phyloP scores from a whole-genome alignment of 1,284 basidiomycete species.

The Ustilago tritici region DNA sequence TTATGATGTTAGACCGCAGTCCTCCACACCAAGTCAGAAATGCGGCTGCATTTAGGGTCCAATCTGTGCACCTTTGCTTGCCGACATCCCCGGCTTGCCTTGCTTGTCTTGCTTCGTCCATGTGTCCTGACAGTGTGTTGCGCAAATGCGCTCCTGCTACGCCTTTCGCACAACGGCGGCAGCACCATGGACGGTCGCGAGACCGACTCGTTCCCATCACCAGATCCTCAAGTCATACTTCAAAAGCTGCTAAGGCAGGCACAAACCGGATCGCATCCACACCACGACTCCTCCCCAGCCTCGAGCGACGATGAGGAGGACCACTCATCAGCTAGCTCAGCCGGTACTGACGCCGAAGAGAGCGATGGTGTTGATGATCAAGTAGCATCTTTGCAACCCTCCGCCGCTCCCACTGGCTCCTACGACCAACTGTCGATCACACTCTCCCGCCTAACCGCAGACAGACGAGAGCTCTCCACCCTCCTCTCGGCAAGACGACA shows the following conservation, averaged over 20 bases:
- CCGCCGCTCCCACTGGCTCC: not conserved
- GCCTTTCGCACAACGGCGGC: not conserved
- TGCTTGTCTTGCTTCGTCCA: slow-evolving; percentile 1
- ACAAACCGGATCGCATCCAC: slow-evolving; percentile 8
- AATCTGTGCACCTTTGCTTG: not conserved
- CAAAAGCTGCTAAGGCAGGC: slow-evolving; percentile 40
- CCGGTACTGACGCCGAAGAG: not conserved
- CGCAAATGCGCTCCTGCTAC: slow-evolving; percentile 1
- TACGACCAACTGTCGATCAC: slow-evolving; percentile 22
- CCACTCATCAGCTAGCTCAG: not conserved
- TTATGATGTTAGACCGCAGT: not conserved
- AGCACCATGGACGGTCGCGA: slow-evolving; percentile 34
- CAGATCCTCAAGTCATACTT: slow-evolving; percentile 27
- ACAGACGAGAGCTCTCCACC: slow-evolving; percentile 30
- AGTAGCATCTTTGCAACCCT: not conserved
- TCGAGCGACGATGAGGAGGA: not conserved
- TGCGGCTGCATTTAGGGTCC: slow-evolving; percentile 24
- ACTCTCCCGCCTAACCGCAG: slow-evolving; percentile 26
- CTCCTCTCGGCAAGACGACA: slow-evolving; percentile 15
- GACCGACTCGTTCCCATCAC: slow-evolving; percentile 1
- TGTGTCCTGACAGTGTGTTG: not conserved
- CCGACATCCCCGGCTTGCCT: not conserved
- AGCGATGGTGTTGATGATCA: not conserved
- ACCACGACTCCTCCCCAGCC: not conserved
- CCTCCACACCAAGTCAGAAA: not conserved